Evolutionary conservation across 306 rosid genomes (phyloP), one percentile per base, ranked within the genome.

Genomic region (Trifolium pratense): DNA sequence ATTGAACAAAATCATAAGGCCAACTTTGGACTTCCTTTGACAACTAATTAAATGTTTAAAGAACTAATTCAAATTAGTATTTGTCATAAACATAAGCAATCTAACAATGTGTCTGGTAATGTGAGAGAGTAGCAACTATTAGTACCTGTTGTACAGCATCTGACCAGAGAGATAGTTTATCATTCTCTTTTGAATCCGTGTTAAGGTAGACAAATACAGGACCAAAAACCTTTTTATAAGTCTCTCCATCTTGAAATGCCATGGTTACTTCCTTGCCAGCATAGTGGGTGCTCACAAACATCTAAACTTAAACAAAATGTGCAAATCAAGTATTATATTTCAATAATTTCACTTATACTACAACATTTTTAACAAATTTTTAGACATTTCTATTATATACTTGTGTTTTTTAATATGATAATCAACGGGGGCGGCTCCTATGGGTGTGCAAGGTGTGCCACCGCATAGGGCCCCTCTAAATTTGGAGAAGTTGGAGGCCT

Each of bases 231-330:
- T 89, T 94, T 51, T 80, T 91, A 79, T 93, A 94, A 8, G 80
- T 73, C 79, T 94, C 95, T 2, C 87, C 96, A 25, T 83, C 76
- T 70, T 75, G 26, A 70, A 91, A 89, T 40, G 36, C 42, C 87
- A 94, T 84, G 7, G 77, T 79, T 15, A 78, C 55, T 1, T 86
- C 92, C 84, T 79, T 86, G 6, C 97, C 98, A 26, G 88, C 92
- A 60, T 94, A 91, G 42, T 94, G 99, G 1, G 83, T 78, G 73
- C 99, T 94, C n/a, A 82, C 85, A 80, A 91, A 87, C 96, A 89
- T 94, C 98, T 94, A 65, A 0, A 34, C 2, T 20, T 21, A 7
- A 40, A 20, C 3, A 18, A 49, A 49, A 49, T n/a, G 16, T 7
- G 25, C 1, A 17, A 7, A 51, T 43, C 16, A 43, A 13, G 1